Evolutionary conservation across 2,329 filamentous ascomycete genomes (phyloP).

Genomic region (Claviceps fusiformis): DNA sequence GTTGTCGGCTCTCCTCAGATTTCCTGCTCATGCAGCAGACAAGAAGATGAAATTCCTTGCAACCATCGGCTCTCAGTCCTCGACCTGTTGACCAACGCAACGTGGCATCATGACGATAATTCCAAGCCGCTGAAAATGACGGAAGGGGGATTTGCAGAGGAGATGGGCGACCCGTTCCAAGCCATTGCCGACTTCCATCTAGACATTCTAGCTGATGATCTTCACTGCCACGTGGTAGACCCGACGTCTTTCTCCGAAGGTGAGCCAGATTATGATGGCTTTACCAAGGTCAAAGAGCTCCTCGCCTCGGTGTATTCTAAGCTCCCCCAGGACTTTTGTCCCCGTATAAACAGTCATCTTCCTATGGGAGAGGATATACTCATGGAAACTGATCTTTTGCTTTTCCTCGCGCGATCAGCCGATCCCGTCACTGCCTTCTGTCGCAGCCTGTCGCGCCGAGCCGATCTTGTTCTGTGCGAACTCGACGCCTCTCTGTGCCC

Average conservation of each 20-base stretch:
- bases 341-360: too few relatives aligned
- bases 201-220: background rate
- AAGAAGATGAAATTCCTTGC: background rate
- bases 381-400: conserved; percentile 6
- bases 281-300: too few relatives aligned
- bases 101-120: background rate
- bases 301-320: too few relatives aligned
- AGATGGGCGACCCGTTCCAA: background rate
- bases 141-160: background rate
- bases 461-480: conserved; percentile 31
- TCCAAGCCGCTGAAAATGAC: background rate
- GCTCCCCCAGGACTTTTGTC: too few relatives aligned
- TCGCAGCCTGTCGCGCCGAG: conserved; percentile 32
- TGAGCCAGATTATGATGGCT: background rate
- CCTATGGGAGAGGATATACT: conserved; percentile 10
- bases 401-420: conserved; percentile 28
- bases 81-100: background rate
- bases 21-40: background rate
- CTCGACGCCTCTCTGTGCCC: conserved; percentile 13
- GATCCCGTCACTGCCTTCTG: conserved; percentile 34
- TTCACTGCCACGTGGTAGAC: background rate
- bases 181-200: background rate
- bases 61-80: background rate
- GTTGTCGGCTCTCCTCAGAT: background rate
- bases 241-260: background rate